Base-by-base conservation (phyloP, 73 alveolate genomes). In the Paramecium sexaurelia region DNA sequence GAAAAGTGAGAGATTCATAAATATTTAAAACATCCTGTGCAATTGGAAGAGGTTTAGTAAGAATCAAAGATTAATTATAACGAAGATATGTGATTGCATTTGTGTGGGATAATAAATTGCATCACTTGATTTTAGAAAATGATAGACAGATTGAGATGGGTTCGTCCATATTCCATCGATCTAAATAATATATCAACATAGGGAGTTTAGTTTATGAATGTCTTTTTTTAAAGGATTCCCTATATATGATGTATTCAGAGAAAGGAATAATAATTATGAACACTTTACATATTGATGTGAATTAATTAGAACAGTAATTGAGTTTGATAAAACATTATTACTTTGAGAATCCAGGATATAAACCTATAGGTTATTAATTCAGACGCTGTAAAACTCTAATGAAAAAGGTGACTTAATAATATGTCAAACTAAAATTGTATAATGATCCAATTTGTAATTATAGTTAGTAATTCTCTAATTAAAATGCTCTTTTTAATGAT, bases 21-120 rank as follows among this genome's bases (percentile, higher is more conserved):
- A 41, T 73, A 73, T 73, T 73, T 37, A 29, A 35, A 33, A 73
- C 87, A 0, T 32, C 57, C n/a, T 73, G 87, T n/a, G 55, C 66
- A 5, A 73, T 73, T 3, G 87, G 87, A n/a, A 73, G 87, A 73
- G 87, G 87, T 29, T 37, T 73, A 5, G 57, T 73, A 22, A 37
- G 15, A 24, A 35, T 20, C 4, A 73, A 73, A 17, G 45, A 37
- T 29, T 10, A 73, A 73, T 35, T 73, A n/a, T 11, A n/a, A 0
- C 11, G 87, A 13, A 73, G 45, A 36, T 73, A 32, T 73, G 87
- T 73, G 7, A 41, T 41, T 5, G 29, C 45, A 73, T 73, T 35
- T 37, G 55, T 24, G 1, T 73, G 87, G 87, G 87, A 73, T 73
- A 20, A 73, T 15, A 41, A 29, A 35, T 35, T 73, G 1, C 45